A percentile compares a stretch with the other conserved stretches of the same genome.
These are phyloP conservation scores for Phytopythium chamaehyphon DNA, from an alignment of 352 stramenopile species.

Conservation along the genomic window DNA sequence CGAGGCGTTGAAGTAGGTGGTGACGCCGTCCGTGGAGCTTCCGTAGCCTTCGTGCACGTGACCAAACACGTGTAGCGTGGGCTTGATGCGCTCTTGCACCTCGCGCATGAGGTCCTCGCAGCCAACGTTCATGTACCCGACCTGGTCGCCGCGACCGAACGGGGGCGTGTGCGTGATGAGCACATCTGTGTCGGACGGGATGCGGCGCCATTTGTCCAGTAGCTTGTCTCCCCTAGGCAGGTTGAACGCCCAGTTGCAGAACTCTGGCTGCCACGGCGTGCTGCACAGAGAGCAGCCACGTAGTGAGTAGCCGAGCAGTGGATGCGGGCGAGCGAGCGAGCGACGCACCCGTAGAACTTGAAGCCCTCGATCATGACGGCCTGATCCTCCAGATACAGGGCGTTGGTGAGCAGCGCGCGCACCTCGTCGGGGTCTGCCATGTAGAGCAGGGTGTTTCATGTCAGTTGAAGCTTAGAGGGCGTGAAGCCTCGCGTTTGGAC, in stretches of 20 bases:
- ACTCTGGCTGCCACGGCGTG: constrained; percentile 77
- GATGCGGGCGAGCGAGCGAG: neutral
- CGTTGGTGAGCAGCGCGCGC: constrained; percentile 67
- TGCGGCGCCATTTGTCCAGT: constrained; percentile 38
- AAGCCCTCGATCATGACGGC: constrained; percentile 69
- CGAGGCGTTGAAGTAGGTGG: constrained; percentile 86
- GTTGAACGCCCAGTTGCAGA: constrained; percentile 85
- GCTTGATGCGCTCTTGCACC: constrained; percentile 61
- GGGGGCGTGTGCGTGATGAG: constrained; percentile 88
- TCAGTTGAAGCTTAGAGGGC: too few species aligned
- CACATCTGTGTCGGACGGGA: constrained; percentile 72
- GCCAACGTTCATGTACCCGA: constrained; percentile 51
- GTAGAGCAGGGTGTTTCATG: too few species aligned
- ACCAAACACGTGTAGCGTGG: constrained; percentile 85
- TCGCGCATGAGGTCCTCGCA: constrained; percentile 71
- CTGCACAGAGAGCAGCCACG: constrained; percentile 9
- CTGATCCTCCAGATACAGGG: constrained; percentile 74
- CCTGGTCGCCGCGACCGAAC: constrained; percentile 68
- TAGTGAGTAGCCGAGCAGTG: neutral
- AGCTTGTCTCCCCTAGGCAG: constrained; percentile 43
- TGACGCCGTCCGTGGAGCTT: constrained; percentile 55
- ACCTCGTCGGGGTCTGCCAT: constrained; percentile 64
- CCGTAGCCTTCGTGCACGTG: constrained; percentile 90
- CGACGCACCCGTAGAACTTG: constrained; percentile 59
- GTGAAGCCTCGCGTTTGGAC: too few species aligned